Percentiles rank a stretch among this genome's conserved stretches.
Evolutionary conservation across 2,329 filamentous ascomycete species (phyloP).

Genomic region (Xylariales sp.): DNA sequence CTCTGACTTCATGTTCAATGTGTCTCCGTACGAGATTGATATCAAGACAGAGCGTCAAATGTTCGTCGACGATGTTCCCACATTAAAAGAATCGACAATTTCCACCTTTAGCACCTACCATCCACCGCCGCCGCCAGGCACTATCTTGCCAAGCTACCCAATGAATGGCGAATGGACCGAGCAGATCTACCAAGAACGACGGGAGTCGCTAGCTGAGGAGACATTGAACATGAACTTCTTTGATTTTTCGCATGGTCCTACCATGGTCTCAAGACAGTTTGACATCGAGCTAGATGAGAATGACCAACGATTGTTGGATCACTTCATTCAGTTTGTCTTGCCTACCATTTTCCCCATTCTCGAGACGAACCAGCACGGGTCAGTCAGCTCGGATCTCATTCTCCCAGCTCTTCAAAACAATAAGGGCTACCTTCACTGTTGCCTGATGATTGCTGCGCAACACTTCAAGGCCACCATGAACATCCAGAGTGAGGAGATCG

Average conservation of each 20-base stretch:
- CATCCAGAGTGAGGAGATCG: slow-evolving; percentile 76
- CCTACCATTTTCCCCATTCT: slow-evolving; percentile 92
- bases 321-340: slow-evolving; percentile 89
- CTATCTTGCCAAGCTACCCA: slow-evolving; percentile 71
- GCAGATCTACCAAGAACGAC: slow-evolving; percentile 74
- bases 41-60: slow-evolving; percentile 96
- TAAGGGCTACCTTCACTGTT: slow-evolving; percentile 94
- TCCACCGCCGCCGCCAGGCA: slow-evolving; percentile 77
- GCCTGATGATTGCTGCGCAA: slow-evolving; percentile 90
- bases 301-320: slow-evolving; percentile 87
- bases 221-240: slow-evolving; percentile 82
- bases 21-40: slow-evolving; percentile 89
- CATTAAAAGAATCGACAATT: slow-evolving; percentile 84
- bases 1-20: slow-evolving; percentile 67
- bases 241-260: slow-evolving; percentile 77
- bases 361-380: slow-evolving; percentile 88
- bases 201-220: slow-evolving; percentile 75
- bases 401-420: slow-evolving; percentile 90
- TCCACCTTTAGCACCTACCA: slow-evolving; percentile 95
- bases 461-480: slow-evolving; percentile 85
- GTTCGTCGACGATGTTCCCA: slow-evolving; percentile 90
- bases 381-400: slow-evolving; percentile 82
- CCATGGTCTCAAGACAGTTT: slow-evolving; percentile 73
- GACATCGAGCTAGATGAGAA: slow-evolving; percentile 86
- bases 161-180: slow-evolving; percentile 77